A percentile compares a stretch with the other conserved stretches of the same genome.
These are phyloP conservation scores for Diaporthe velutina DNA, from an alignment of 2,329 filamentous ascomycete genomes.

Conservation along the genomic window DNA sequence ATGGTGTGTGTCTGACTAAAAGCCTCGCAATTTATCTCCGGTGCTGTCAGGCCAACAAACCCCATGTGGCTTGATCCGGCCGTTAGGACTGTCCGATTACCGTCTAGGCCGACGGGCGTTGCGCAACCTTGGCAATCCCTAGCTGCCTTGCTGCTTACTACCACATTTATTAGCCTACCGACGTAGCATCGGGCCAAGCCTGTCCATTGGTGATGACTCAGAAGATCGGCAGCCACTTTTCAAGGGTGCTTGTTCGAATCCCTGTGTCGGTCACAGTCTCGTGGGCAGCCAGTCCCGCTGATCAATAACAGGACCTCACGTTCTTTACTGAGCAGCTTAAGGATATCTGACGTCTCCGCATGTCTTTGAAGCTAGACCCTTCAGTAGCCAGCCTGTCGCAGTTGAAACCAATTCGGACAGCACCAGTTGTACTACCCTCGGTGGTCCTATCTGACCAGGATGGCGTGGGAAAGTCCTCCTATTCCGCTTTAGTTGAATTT, in stretches of 20 bases:
- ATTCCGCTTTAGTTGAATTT: no score
- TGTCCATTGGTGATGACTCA: neutral
- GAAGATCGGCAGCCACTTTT: neutral
- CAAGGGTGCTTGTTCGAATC: neutral
- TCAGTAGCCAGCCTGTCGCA: no score
- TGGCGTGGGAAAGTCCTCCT: no score
- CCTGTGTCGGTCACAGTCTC: neutral
- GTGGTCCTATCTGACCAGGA: no score
- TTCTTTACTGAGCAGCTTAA: no score
- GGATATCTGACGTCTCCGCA: no score
- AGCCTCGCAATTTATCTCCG: neutral
- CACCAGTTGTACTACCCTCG: no score
- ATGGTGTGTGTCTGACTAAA: neutral
- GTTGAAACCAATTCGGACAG: no score
- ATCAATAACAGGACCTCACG: no score
- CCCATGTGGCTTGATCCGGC: neutral
- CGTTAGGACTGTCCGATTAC: conserved; percentile 7
- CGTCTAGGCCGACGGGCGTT: neutral
- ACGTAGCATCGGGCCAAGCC: neutral
- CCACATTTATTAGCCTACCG: neutral
- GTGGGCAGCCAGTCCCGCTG: no score
- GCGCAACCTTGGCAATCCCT: neutral
- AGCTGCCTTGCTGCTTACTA: neutral
- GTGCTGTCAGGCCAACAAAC: neutral
- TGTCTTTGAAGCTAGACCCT: no score